Evolutionary conservation across 331 rosid genomes (phyloP), one percentile per base, ranked within the genome.

Genomic region (Malus hybrid): DNA sequence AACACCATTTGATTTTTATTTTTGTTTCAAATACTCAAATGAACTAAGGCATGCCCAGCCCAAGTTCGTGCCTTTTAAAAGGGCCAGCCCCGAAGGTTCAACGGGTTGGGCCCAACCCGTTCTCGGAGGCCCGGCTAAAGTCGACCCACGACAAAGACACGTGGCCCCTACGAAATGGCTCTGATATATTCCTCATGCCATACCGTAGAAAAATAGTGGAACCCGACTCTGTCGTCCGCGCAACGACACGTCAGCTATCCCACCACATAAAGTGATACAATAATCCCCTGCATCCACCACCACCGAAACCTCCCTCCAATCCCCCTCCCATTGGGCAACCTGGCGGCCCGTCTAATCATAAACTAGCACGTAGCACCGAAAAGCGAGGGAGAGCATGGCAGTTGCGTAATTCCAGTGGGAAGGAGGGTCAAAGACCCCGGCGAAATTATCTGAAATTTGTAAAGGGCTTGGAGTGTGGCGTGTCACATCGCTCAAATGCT

Each of bases 211-310:
- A 79, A 63, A 68, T 60, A 79, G 82, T 76, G 62, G 67, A 83
- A 83, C 58, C 70, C 46, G 34, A 28, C 86, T 24, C 44, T 63
- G 29, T 1, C 14, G 81, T 75, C 44, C 57, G 75, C 79, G 63
- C 65, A 76, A 75, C 46, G 22, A 65, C 65, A 68, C 78, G 81
- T 79, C 83, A 82, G 7, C 57, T 1, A 15, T 22, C 76, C 61
- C 79, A 61, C 66, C n/a, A 15, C 52, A 32, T 63, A 69, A 70
- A 56, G 70, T 13, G 18, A 7, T 30, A 68, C 26, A 6, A 7
- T 5, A 63, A 63, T 72, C 71, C 44, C 36, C 70, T 52, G 57
- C 30, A 71, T 10, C 30, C 69, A 73, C 3, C 3, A 18, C 10
- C 50, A 52, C 32, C 11, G 30, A 55, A 14, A 26, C 15, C 36